Evolutionary conservation across 1,284 basidiomycete species (phyloP).

Genomic region (Caloboletus inedulis): DNA sequence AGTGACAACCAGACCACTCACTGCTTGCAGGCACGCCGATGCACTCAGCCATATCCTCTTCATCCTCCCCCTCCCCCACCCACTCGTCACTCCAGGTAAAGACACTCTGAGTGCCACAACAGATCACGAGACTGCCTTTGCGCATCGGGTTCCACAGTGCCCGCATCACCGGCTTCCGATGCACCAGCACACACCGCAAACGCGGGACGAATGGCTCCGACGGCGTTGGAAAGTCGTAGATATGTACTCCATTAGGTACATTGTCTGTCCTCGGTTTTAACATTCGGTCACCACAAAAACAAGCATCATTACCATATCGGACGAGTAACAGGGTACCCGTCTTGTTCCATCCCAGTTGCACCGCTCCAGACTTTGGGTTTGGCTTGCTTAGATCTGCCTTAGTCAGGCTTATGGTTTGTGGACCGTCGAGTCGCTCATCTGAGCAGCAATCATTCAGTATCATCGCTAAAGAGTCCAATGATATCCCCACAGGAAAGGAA

Average conservation of each 20-base stretch:
- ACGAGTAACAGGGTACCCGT: conserved; percentile 69
- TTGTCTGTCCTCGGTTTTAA: conserved; percentile 44
- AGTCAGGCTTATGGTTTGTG: conserved; percentile 47
- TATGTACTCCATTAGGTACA: conserved; percentile 54
- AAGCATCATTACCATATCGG: conserved; percentile 52
- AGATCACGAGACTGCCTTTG: conserved; percentile 63
- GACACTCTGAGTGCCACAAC: conserved; percentile 63
- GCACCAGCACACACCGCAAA: conserved; percentile 63
- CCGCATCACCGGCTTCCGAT: conserved; percentile 55
- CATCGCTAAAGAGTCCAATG: neutral
- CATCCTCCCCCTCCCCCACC: conserved; percentile 50
- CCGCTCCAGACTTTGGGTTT: conserved; percentile 59
- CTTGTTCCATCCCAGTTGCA: conserved; percentile 76
- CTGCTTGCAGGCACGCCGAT: conserved; percentile 76
- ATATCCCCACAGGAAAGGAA: conserved; percentile 69
- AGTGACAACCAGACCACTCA: conserved; percentile 37
- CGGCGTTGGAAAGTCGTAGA: conserved; percentile 61
- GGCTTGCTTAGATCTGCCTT: conserved; percentile 57
- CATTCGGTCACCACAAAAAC: neutral
- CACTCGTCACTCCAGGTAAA: conserved; percentile 85
- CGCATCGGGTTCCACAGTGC: conserved; percentile 78
- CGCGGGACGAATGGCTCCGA: conserved; percentile 52
- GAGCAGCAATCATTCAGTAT: conserved; percentile 4
- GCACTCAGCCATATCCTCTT: conserved; percentile 77
- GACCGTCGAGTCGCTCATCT: conserved; percentile 67